These are phyloP conservation scores for Juncus effusus DNA, from an alignment of 176 grass and related monocot genomes.

Conservation along the genomic window DNA sequence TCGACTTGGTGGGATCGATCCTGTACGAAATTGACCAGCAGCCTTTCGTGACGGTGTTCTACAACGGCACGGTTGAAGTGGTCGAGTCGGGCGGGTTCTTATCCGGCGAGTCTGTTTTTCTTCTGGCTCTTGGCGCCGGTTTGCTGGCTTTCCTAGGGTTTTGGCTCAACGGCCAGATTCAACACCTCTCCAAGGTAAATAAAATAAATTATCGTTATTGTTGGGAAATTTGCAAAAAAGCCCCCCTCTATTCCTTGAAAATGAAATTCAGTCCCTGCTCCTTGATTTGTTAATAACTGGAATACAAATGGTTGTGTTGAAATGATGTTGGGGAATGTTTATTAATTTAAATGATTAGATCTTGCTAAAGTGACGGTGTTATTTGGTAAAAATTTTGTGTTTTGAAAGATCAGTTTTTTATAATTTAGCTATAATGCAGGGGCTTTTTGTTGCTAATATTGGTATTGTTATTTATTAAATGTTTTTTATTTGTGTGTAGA, in stretches of 20 bases:
- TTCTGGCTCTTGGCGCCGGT: slow-evolving; percentile 76
- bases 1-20: slow-evolving; percentile 87
- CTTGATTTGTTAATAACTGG: not conserved
- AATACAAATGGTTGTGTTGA: not conserved
- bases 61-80: slow-evolving; percentile 88
- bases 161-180: slow-evolving; percentile 91
- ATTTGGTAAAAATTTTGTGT: not conserved
- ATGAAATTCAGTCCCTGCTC: not conserved
- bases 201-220: too few relatives aligned
- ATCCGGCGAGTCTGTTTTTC: slow-evolving; percentile 95
- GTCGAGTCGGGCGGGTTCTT: slow-evolving; percentile 81
- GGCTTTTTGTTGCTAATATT: not conserved
- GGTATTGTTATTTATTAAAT: not conserved
- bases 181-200: slow-evolving; percentile 81
- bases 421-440: too few relatives aligned
- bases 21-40: slow-evolving; percentile 95
- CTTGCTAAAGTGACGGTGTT: not conserved
- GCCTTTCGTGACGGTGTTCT: slow-evolving; percentile 76
- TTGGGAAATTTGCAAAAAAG: slow-evolving; percentile 6
- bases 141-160: slow-evolving; percentile 68
- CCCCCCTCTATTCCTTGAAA: not conserved
- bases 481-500: slow-evolving; percentile 44
- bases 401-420: too few relatives aligned
- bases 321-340: not conserved
- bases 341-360: not conserved